Evolutionary conservation across 768 basidiomycete genomes (phyloP), one percentile per base, ranked within the genome.

Genomic region (Panaeolus papilionaceus): DNA sequence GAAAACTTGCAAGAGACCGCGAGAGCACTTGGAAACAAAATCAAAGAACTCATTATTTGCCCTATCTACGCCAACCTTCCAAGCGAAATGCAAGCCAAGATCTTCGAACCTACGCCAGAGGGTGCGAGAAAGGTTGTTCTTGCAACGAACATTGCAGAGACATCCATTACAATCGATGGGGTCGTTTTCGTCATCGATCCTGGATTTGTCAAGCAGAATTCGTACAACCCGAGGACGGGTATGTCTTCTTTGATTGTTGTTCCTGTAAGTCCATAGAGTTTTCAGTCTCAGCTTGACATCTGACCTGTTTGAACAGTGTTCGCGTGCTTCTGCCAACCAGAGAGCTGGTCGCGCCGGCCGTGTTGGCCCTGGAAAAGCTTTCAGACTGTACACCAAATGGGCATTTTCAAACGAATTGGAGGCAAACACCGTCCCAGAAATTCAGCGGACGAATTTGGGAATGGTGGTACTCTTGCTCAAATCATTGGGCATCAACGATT

Each of bases 141-240:
- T 37, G 98, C 98, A 3, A 99, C 98, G 23, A 99, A 99, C 75
- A 99, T 99, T 70, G 98, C 98, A n/a, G 98, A 99, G 79, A 99
- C 98, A 4, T 96, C 95, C 6, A 99, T 99, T 76, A 99, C 98
- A 8, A 99, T 99, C 71, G 98, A 99, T 65, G 98, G 98, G 37
- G 98, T 99, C 6, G 97, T 99, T 2, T 99, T 98, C 77, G 98
- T 99, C 45, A 99, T 99, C 71, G 98, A 99, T 77, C 98, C 98
- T 2, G 98, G 98, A 12, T 98, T 99, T 74, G 97, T 99, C 72
- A 99, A 99, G 83, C 98, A 99, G 76, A 99, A 99, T 77, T 92
- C 95, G 45, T 99, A 98, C 77, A 99, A 99, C 79, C 98, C 98
- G 2, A 87, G 96, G 74, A 98, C 98, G 51, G 97, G 98, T 14